Evolutionary conservation across 352 stramenopile genomes (phyloP).

Genomic region (Blastocystis sp.): DNA sequence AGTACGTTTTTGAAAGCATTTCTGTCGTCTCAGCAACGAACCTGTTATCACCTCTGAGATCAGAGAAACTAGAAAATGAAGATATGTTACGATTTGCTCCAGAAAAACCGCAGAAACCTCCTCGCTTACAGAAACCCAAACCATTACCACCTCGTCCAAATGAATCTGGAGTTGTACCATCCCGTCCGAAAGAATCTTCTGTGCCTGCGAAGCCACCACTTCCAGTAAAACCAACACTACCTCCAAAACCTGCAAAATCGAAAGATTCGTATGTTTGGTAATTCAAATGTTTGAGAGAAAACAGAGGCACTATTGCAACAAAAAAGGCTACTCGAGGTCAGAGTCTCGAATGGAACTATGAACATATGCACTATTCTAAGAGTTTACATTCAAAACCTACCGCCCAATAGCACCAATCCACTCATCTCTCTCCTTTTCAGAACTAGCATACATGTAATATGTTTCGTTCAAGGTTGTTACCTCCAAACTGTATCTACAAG

Average conservation of each 20-base stretch:
- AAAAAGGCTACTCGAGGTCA: slow-evolving; percentile 26
- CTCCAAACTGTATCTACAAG: slow-evolving; percentile 77
- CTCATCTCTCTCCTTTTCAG: slow-evolving; percentile 85
- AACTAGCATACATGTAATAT: slow-evolving; percentile 86
- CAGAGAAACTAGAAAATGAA: neutral
- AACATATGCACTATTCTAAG: slow-evolving; percentile 19
- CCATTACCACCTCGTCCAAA: neutral
- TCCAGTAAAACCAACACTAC: neutral
- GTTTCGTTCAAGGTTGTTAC: slow-evolving; percentile 82
- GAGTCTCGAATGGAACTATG: slow-evolving; percentile 17
- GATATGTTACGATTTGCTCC: slow-evolving; percentile 12
- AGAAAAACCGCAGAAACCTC: slow-evolving; percentile 19
- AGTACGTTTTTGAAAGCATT: slow-evolving; percentile 42
- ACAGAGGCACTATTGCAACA: neutral
- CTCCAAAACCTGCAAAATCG: slow-evolving; percentile 15
- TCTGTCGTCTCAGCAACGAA: neutral
- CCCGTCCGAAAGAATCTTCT: neutral
- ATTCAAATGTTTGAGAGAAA: neutral
- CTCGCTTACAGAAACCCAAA: neutral
- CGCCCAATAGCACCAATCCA: slow-evolving; percentile 77
- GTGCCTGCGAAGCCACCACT: neutral
- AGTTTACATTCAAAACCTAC: neutral
- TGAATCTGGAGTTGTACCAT: too few relatives aligned
- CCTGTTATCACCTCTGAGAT: neutral
- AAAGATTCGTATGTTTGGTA: neutral